Evolutionary conservation across 352 stramenopile genomes (phyloP), one percentile per base, ranked within the genome.

Genomic region (Globisporangium mamillatum): DNA sequence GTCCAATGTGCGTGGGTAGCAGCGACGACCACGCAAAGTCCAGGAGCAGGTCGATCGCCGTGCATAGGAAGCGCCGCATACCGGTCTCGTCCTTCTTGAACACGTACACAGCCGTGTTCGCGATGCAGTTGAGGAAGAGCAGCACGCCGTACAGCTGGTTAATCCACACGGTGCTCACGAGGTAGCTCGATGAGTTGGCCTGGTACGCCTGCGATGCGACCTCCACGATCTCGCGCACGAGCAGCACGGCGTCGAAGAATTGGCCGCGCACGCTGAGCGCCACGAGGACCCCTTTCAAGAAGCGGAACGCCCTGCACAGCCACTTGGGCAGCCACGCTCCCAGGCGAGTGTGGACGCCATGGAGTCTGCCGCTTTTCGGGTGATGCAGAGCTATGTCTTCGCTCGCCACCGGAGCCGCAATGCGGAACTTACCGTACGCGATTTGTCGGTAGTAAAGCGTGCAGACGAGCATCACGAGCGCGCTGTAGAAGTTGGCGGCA

Each of bases 1-100:
- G 68, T 34, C 73, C 72, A 36, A 79, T 76, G 57, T 74, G 73
- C n/a, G 50, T 68, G 7, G 70, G 73, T 24, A 79, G 56, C 53
- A 76, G 58, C 27, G 73, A 79, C 1, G 69, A 69, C 73, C 73
- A 76, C 1, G 60, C 64, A 50, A 79, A 79, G 48, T 76, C 73
- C 10, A 79, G 64, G 12, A 67, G 64, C 1, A 76, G 52, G 27
- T 79, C 73, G 14, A 79, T 64, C 1, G 58, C 29, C 1, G 60
- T 76, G 34, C 67, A 75, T 29, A 76, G 53, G 32, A 79, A 75
- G 0, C 73, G 59, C 9, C 73, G 66, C 7, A 71, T 57, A 14
- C 73, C 73, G 4, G 62, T 64, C 29, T 76, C 41, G 1, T 79
- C 59, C 14, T 59, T n/a, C 29, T 72, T 69, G 38, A 76, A 44